Evolutionary conservation across 192 early-diverging fungal species (phyloP), one percentile per base, ranked within the genome.

Genomic region (Pilaira anomala): DNA sequence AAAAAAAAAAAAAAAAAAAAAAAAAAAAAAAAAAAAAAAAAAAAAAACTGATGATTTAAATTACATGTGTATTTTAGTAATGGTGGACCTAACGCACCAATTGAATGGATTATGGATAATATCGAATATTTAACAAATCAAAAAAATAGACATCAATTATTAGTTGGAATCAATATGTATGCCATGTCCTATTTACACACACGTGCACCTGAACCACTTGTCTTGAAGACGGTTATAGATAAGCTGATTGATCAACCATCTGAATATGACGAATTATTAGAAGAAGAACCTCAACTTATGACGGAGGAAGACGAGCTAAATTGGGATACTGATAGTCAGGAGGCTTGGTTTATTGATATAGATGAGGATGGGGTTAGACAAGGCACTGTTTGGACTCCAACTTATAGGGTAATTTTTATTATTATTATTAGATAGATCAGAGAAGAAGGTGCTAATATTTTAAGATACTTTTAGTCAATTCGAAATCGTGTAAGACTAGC

Each of bases 71-170:
- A 33, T n/a, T 14, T 29, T 58, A 66, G 63, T 45, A 62, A 53
- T 24, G 66, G 56, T 46, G 75, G 75, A 6, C 70, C 75, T 12
- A 61, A 25, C 22, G 54, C 75, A 28, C 63, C 65, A 16, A 66
- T 77, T 42, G 67, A 77, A 45, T 77, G 75, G 75, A 51, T 77
- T 18, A 62, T 66, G 33, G 71, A 77, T n/a, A 77, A 77, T 41
- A 66, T 77, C 16, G 42, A 61, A 11, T 29, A 61, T 26, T 36
- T 77, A 22, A 69, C 71, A 16, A 65, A 58, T 42, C 55, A 51
- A 16, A 11, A 58, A 0, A 77, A 72, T 39, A 39, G 63, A 25
- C 63, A 66, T 48, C 45, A 77, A 46, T 58, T 77, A 39, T 53
- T 77, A 5, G 13, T 77, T n/a, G 75, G 75, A 14, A 12, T 77